These are phyloP conservation scores for Trichophyton equinum DNA, from an alignment of 2,329 filamentous ascomycete species.

Conservation along the genomic window DNA sequence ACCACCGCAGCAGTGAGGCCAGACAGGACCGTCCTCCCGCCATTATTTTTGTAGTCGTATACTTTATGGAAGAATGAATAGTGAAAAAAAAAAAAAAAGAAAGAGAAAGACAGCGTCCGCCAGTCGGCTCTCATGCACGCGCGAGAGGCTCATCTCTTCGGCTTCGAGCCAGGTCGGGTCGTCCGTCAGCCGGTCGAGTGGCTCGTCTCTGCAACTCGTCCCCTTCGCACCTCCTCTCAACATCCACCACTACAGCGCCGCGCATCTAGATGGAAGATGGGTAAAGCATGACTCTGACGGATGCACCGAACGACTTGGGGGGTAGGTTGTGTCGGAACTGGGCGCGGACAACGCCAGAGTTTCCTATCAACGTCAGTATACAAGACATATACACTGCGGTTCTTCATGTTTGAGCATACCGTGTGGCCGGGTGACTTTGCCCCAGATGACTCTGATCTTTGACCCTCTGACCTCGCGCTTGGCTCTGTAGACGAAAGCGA, in stretches of 20 bases:
- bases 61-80: no score
- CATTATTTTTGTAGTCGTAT: no score
- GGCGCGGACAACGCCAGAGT: conserved; percentile 94
- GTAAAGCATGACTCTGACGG: conserved; percentile 95
- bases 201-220: background rate
- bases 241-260: background rate
- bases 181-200: no score
- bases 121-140: no score
- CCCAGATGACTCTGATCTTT: conserved; percentile 99
- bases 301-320: conserved; percentile 90
- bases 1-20: no score
- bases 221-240: background rate
- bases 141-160: no score
- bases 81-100: no score
- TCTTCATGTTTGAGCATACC: conserved; percentile 45
- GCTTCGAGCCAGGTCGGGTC: no score
- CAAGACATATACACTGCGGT: background rate
- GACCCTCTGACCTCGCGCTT: conserved; percentile 90
- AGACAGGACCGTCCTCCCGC: background rate
- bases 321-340: conserved; percentile 96
- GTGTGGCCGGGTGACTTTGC: conserved; percentile 92
- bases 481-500: conserved; percentile 96
- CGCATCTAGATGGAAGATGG: conserved; percentile 80
- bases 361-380: conserved; percentile 46
- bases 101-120: no score